These are phyloP conservation scores for Nasturtium officinale DNA, from an alignment of 345 rosid genomes.

Conservation along the genomic window DNA sequence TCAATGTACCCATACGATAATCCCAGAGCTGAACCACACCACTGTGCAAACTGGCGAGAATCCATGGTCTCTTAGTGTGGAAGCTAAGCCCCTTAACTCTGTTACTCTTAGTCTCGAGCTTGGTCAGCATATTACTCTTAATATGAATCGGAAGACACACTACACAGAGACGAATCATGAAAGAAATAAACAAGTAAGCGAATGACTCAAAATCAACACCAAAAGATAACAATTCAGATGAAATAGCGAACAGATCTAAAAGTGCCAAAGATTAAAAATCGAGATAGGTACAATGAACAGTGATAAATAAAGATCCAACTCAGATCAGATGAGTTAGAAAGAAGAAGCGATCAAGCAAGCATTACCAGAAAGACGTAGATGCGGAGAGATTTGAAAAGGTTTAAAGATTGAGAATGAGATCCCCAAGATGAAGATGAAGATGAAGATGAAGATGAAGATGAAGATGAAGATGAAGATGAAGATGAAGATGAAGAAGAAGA, in stretches of 20 bases:
- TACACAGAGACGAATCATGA: too few relatives aligned
- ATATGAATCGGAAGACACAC: background rate
- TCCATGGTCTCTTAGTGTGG: constrained; percentile 90
- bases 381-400: background rate
- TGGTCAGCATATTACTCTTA: constrained; percentile 55
- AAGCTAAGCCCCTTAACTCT: constrained; percentile 93
- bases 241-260: background rate
- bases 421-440: background rate
- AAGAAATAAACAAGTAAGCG: too few relatives aligned
- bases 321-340: background rate
- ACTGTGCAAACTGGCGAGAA: constrained; percentile 91
- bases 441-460: too few relatives aligned
- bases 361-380: background rate
- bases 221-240: background rate
- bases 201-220: too few relatives aligned
- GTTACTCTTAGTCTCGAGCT: constrained; percentile 92
- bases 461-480: too few relatives aligned
- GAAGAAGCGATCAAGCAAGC: background rate
- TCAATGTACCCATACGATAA: constrained; percentile 88
- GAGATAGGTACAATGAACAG: background rate
- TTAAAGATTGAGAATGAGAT: background rate
- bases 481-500: background rate
- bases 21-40: constrained; percentile 98
- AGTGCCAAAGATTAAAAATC: background rate
- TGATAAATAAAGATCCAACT: too few relatives aligned